These are phyloP conservation scores for Biancaea sappan DNA, from an alignment of 306 rosid genomes.

Conservation along the genomic window DNA sequence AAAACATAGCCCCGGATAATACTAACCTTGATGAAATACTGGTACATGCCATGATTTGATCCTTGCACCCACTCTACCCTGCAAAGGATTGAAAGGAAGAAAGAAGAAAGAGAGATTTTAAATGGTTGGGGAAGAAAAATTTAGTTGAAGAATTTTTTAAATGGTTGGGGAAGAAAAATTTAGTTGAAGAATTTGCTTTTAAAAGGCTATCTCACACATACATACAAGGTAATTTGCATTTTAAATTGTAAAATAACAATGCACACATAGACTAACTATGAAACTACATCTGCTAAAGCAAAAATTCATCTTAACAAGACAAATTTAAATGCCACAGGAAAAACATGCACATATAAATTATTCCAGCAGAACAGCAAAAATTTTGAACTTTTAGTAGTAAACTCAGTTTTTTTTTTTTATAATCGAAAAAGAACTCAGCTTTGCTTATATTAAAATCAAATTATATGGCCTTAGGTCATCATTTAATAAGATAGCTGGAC, in stretches of 20 bases:
- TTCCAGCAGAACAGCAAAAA: background rate
- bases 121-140: slow-evolving; percentile 12
- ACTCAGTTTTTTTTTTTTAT: too few relatives aligned
- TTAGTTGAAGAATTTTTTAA: background rate
- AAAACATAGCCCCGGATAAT: slow-evolving; percentile 5
- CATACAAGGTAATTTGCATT: background rate
- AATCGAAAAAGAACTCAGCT: too few relatives aligned
- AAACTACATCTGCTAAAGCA: slow-evolving; percentile 1
- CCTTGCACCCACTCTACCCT: slow-evolving; percentile 80
- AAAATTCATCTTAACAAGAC: slow-evolving; percentile 5
- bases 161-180: slow-evolving; percentile 6
- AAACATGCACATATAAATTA: background rate
- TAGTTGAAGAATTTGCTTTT: background rate
- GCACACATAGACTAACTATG: slow-evolving; percentile 1
- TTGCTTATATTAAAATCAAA: slow-evolving; percentile 10
- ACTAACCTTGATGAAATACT: slow-evolving; percentile 91
- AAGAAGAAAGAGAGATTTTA: slow-evolving; percentile 19
- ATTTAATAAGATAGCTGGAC: background rate
- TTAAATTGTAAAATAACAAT: slow-evolving; percentile 18
- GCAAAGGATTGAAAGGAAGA: slow-evolving; percentile 38
- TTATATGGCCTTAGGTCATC: background rate
- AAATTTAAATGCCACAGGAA: slow-evolving; percentile 11
- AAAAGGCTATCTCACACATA: background rate
- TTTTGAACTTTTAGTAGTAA: background rate
- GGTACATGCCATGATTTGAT: slow-evolving; percentile 64